Conservation (phyloP, 2,329 filamentous ascomycete species). For the Penicillium brevicompactum region DNA sequence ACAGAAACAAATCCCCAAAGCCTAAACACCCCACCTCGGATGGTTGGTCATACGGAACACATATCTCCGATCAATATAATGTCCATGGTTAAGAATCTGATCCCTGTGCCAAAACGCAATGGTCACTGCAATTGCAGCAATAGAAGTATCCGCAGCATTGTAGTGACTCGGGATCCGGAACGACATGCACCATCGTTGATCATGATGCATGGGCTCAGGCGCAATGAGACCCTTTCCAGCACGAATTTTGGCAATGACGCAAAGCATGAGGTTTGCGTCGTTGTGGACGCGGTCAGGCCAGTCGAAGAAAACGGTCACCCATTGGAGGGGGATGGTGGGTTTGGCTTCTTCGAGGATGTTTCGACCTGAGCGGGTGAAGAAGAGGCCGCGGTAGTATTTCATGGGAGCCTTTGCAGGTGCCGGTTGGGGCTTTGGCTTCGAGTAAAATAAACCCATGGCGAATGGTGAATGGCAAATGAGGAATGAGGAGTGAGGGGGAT, state of each 20-base stretch:
- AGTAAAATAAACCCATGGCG: background rate
- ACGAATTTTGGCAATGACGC: background rate
- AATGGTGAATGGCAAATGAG: background rate
- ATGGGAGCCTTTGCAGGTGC: background rate
- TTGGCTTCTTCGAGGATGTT: background rate
- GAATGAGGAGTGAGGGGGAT: background rate
- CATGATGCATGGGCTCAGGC: slow-evolving; percentile 2
- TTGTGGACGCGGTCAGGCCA: background rate
- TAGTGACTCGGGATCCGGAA: background rate
- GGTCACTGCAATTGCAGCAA: background rate
- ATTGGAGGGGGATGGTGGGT: background rate
- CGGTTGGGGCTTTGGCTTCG: background rate
- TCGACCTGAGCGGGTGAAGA: background rate
- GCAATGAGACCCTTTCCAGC: slow-evolving; percentile 4
- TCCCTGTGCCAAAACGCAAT: background rate
- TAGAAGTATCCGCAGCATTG: background rate
- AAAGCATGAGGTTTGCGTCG: slow-evolving; percentile 1
- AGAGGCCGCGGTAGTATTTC: background rate
- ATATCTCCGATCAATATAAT: background rate
- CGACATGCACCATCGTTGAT: background rate
- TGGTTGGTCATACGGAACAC: background rate
- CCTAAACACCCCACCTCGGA: background rate
- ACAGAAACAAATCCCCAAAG: too few species aligned
- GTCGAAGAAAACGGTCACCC: slow-evolving; percentile 7
- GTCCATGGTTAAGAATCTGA: background rate